These are phyloP conservation scores for Suillus weaverae DNA, from an alignment of 768 basidiomycete genomes.

Conservation along the genomic window DNA sequence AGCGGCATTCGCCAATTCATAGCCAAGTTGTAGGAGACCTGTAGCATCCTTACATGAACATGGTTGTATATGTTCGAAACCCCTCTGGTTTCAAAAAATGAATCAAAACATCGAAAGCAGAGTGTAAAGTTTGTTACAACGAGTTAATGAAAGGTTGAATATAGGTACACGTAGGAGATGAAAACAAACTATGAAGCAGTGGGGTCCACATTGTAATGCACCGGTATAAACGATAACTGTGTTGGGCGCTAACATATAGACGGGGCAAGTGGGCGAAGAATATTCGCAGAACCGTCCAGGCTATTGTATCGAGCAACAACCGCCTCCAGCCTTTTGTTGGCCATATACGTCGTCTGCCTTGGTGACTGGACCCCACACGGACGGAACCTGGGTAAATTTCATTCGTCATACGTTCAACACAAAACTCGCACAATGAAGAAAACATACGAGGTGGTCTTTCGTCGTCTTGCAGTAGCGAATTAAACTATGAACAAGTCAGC, in stretches of 20 bases:
- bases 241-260: conserved; percentile 7
- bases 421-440: not conserved
- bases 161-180: conserved; percentile 14
- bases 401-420: conserved; percentile 15
- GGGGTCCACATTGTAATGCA: conserved; percentile 20
- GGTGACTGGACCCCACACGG: conserved; percentile 95
- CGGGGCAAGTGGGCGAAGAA: not conserved
- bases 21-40: conserved; percentile 32
- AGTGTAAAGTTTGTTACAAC: not conserved
- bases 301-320: conserved; percentile 65
- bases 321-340: conserved; percentile 53
- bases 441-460: conserved; percentile 63
- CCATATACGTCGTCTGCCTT: conserved; percentile 93
- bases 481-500: conserved; percentile 43
- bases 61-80: not conserved
- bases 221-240: conserved; percentile 10
- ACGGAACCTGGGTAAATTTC: conserved; percentile 65
- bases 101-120: conserved; percentile 3
- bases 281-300: not conserved
- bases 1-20: conserved; percentile 46
- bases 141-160: conserved; percentile 11
- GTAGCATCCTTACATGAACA: not conserved
- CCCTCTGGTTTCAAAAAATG: not conserved
- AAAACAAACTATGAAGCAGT: conserved; percentile 10
- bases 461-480: conserved; percentile 76